Percentiles rank a stretch among this genome's conserved stretches.
Evolutionary conservation across 768 basidiomycete species (phyloP).

Genomic region (Lactarius hatsudake): DNA sequence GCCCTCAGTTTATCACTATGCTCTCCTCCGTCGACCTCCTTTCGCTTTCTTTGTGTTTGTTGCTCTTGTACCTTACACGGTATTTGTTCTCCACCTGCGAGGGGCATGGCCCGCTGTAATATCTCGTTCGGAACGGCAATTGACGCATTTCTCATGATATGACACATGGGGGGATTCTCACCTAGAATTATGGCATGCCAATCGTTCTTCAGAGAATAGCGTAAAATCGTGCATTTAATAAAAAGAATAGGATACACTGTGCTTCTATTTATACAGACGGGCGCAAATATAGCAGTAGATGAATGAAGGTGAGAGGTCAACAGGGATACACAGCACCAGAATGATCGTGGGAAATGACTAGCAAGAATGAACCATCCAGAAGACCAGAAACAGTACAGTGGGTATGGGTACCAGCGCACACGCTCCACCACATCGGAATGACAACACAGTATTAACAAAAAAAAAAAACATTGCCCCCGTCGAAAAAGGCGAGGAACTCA

Average conservation of each 20-base stretch:
- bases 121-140: conserved; percentile 24
- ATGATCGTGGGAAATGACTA: background rate
- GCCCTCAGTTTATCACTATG: conserved; percentile 9
- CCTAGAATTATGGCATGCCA: background rate
- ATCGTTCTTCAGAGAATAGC: background rate
- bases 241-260: conserved; percentile 16
- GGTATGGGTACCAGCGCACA: background rate
- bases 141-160: background rate
- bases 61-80: conserved; percentile 19
- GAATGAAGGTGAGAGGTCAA: conserved; percentile 9
- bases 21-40: conserved; percentile 7
- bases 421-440: background rate
- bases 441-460: background rate
- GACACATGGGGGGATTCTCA: background rate
- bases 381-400: background rate
- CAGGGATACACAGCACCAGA: background rate
- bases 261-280: conserved; percentile 19
- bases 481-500: background rate
- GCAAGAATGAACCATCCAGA: background rate
- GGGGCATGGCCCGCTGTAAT: conserved; percentile 18
- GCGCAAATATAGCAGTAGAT: background rate
- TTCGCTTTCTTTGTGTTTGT: conserved; percentile 6
- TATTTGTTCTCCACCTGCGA: background rate
- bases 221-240: conserved; percentile 3
- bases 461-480: background rate